phyloP scores from a whole-genome alignment of 371 early-diverging fungal species.

The Mycotypha africana region DNA sequence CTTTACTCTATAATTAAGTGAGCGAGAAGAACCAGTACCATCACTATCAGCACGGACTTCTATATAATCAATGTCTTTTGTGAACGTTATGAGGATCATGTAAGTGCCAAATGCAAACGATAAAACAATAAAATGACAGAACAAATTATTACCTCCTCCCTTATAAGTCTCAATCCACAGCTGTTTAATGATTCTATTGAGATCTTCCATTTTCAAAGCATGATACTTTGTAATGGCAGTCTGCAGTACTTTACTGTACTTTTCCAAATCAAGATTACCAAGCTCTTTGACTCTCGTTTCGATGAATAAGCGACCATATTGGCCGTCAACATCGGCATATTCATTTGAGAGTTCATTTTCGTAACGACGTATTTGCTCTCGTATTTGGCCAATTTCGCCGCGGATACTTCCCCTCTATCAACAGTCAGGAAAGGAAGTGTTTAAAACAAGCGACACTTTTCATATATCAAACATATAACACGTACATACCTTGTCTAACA shows the following conservation, averaged over 20 bases:
- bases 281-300: slow-evolving; percentile 75
- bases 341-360: slow-evolving; percentile 66
- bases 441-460: no score
- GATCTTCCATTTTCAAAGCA: slow-evolving; percentile 93
- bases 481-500: slow-evolving; percentile 48
- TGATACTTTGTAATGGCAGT: slow-evolving; percentile 95
- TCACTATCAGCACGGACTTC: slow-evolving; percentile 92
- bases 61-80: slow-evolving; percentile 90
- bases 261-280: slow-evolving; percentile 78
- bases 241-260: slow-evolving; percentile 84
- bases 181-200: slow-evolving; percentile 96
- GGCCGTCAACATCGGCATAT: slow-evolving; percentile 71
- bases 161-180: slow-evolving; percentile 98
- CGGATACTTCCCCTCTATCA: slow-evolving; percentile 61
- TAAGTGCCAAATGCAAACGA: no score
- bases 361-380: slow-evolving; percentile 56
- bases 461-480: not conserved
- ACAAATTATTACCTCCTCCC: slow-evolving; percentile 87
- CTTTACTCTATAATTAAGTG: slow-evolving; percentile 90
- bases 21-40: slow-evolving; percentile 50
- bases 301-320: slow-evolving; percentile 62
- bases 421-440: no score
- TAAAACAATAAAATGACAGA: not conserved
- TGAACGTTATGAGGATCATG: no score
- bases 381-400: slow-evolving; percentile 87